phyloP scores from a whole-genome alignment of 1,139 yeast species.

The Hansenula lynferdii region DNA sequence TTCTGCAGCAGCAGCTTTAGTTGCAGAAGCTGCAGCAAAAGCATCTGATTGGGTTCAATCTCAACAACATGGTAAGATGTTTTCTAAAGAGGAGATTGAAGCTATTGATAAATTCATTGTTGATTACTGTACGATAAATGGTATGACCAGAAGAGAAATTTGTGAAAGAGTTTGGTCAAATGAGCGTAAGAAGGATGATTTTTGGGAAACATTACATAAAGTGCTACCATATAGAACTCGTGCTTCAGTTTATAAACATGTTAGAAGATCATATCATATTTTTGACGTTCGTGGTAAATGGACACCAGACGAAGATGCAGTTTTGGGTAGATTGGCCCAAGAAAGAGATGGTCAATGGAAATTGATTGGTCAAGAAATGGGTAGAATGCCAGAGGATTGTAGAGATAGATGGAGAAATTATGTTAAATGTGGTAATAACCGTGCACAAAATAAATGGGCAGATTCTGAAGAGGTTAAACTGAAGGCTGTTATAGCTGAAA shows the following conservation, averaged over 20 bases:
- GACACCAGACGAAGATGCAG: conserved; percentile 75
- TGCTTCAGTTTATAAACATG: conserved; percentile 89
- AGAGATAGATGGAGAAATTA: conserved; percentile 95
- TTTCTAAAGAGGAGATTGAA: conserved; percentile 58
- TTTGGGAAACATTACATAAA: conserved; percentile 78
- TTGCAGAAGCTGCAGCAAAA: conserved; percentile 29
- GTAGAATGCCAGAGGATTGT: conserved; percentile 97
- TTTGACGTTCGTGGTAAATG: conserved; percentile 87
- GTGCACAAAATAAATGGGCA: conserved; percentile 78
- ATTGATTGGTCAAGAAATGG: conserved; percentile 67
- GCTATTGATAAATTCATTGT: conserved; percentile 70
- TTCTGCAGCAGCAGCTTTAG: conserved; percentile 24
- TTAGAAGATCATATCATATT: conserved; percentile 81
- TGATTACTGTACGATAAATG: conserved; percentile 60
- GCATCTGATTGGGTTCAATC: conserved; percentile 24
- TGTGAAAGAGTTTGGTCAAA: conserved; percentile 86
- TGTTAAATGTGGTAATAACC: conserved; percentile 77
- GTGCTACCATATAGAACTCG: conserved; percentile 81
- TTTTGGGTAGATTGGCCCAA: conserved; percentile 55
- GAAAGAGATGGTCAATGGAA: conserved; percentile 84
- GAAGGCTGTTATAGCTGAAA: conserved; percentile 46
- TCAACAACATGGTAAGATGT: conserved; percentile 36
- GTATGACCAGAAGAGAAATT: conserved; percentile 59
- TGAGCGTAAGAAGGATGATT: conserved; percentile 78
- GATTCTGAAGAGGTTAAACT: conserved; percentile 63